Conservation (phyloP, 2,329 filamentous ascomycete species). For the Cercospora nicotianae region DNA sequence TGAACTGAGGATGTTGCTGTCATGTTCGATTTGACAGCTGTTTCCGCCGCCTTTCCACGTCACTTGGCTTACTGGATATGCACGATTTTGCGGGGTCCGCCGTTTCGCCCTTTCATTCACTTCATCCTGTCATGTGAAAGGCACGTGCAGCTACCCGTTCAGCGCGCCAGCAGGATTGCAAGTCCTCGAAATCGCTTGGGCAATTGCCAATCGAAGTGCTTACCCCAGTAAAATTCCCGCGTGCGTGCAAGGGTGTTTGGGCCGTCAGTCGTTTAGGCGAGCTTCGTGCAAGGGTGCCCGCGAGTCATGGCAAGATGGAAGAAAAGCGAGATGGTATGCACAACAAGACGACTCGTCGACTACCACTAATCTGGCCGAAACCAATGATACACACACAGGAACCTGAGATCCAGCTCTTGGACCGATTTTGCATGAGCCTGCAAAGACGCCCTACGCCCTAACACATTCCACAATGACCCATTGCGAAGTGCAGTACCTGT, state of each 20-base stretch:
- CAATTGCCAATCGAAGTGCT: constrained; percentile 4
- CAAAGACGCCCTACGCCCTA: background rate
- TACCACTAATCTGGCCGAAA: background rate
- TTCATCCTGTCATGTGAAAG: constrained; percentile 10
- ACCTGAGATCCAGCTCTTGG: background rate
- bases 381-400: background rate
- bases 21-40: constrained; percentile 6
- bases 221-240: background rate
- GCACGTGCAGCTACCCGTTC: constrained; percentile 5
- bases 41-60: background rate
- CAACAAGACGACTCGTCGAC: background rate
- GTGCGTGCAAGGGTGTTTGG: constrained; percentile 6
- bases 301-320: constrained; percentile 2
- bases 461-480: background rate
- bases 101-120: constrained; percentile 10
- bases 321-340: background rate
- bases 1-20: constrained; percentile 4
- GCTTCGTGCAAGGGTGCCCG: constrained; percentile 5
- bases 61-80: constrained; percentile 5
- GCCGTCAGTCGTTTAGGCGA: constrained; percentile 5
- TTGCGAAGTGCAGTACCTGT: background rate
- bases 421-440: background rate
- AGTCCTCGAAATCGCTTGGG: background rate
- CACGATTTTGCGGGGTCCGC: constrained; percentile 3
- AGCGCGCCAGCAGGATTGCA: constrained; percentile 3